Base-by-base conservation (phyloP, 1,284 basidiomycete genomes). In the Polyporus tsugae region DNA sequence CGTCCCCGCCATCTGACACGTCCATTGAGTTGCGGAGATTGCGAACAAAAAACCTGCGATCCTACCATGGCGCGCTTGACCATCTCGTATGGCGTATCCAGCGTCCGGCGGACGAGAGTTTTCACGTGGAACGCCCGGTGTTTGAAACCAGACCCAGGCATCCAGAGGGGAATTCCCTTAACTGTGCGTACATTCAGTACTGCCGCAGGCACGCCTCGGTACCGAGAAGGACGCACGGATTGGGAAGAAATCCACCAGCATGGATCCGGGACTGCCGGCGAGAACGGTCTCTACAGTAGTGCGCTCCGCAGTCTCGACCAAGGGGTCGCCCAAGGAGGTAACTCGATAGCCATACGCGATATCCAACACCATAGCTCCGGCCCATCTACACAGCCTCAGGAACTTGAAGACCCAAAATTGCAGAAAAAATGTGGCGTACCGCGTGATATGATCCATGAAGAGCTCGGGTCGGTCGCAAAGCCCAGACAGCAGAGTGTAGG, bases 71-170 rank as follows among this genome's bases (percentile, higher is more conserved):
- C 69, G n/a, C 64, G 62, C 53, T 76, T 74, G 2, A 78, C 77
- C 62, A 73, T 74, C 2, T 75, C 69, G 60, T 72, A 78, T 2
- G 77, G 78, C 15, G 65, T 63, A 58, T 78, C 72, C n/a, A 75
- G 44, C 60, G 75, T 73, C 49, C 64, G 59, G 6, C 68, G 64
- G 5, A 72, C 67, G n/a, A 75, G 64, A 1, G 60, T 59, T n/a
- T 72, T 71, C 2, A 73, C 72, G 29, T 65, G 52, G 11, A 67
- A 59, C 6, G 76, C 75, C 13, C 73, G 71, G 11, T 66, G 71
- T 66, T 78, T 78, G 70, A 76, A 78, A 1, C 70, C 71, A 4
- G 77, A 73, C 0, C 77, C 77, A 1, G 78, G 78, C 58, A 75
- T 67, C 77, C 77, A 78, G 3, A 72, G 29, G 38, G 77, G 77